phyloP scores from a whole-genome alignment of 75 land plant genomes.

The Pseudotsuga menziesii region DNA sequence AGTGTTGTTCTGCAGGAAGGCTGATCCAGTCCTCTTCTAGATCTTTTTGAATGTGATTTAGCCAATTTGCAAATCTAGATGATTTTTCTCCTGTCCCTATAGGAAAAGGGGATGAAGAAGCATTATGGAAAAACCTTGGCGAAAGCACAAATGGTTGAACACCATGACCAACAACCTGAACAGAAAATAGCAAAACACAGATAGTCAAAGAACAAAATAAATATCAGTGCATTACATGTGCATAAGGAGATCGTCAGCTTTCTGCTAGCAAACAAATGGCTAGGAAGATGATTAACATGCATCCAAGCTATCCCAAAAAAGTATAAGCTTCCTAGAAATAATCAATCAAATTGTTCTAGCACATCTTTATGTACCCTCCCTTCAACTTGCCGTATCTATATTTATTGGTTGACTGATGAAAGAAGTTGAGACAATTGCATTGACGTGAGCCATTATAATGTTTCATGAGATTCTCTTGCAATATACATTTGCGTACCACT shows the following conservation, averaged over 20 bases:
- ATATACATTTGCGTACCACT: background rate
- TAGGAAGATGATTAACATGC: background rate
- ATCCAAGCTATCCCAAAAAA: background rate
- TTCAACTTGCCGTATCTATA: background rate
- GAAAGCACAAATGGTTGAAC: conserved; percentile 76
- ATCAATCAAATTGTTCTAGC: background rate
- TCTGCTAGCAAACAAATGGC: background rate
- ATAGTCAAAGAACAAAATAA: conserved; percentile 5
- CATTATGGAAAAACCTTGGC: conserved; percentile 61
- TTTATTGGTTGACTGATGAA: background rate
- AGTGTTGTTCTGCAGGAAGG: conserved; percentile 52
- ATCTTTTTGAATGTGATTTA: conserved; percentile 34
- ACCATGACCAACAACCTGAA: conserved; percentile 62
- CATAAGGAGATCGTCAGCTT: background rate
- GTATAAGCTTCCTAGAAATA: background rate
- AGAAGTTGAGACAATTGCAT: background rate
- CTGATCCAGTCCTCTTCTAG: conserved; percentile 51
- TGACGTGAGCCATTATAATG: background rate
- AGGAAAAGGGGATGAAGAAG: conserved; percentile 74
- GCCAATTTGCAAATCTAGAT: conserved; percentile 55
- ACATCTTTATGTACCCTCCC: background rate
- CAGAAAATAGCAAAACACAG: background rate
- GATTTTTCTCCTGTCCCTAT: conserved; percentile 61
- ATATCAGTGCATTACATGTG: conserved; percentile 7
- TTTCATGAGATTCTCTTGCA: background rate